These are phyloP conservation scores for Persicaria tinctoria DNA, from an alignment of 148 eudicot genomes.

Conservation along the genomic window DNA sequence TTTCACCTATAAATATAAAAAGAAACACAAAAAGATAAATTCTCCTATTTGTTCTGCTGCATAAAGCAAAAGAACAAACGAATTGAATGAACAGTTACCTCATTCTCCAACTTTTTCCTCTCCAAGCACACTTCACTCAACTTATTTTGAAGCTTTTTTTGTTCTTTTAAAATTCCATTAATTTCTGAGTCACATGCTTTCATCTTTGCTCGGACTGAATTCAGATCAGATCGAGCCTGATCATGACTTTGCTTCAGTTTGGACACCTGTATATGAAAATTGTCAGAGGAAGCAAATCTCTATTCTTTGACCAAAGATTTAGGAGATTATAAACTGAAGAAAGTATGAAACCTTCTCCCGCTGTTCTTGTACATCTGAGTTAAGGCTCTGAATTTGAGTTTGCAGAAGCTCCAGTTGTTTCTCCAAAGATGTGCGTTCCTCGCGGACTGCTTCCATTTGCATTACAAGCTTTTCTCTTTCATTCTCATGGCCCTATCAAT, in stretches of 20 bases:
- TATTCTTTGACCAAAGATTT: neutral
- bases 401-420: constrained; percentile 49
- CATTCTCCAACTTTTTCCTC: constrained; percentile 89
- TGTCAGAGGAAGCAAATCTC: constrained; percentile 1
- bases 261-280: constrained; percentile 45
- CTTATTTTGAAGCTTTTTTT: constrained; percentile 58
- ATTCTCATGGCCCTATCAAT: constrained; percentile 70
- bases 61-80: neutral
- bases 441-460: constrained; percentile 83
- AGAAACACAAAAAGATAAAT: neutral
- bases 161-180: constrained; percentile 54
- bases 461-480: constrained; percentile 79
- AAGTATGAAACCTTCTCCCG: constrained; percentile 41
- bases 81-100: constrained; percentile 35
- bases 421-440: constrained; percentile 60
- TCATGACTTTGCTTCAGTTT: constrained; percentile 44
- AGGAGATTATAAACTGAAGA: neutral
- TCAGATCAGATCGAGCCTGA: constrained; percentile 61
- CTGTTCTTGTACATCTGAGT: constrained; percentile 50
- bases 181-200: constrained; percentile 91
- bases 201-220: constrained; percentile 59
- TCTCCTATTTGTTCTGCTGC: neutral
- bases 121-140: constrained; percentile 66
- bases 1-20: constrained; percentile 45
- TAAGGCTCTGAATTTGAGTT: constrained; percentile 55